Base-by-base conservation (phyloP, 164 flowering plant species). In the Vitis labrusca region DNA sequence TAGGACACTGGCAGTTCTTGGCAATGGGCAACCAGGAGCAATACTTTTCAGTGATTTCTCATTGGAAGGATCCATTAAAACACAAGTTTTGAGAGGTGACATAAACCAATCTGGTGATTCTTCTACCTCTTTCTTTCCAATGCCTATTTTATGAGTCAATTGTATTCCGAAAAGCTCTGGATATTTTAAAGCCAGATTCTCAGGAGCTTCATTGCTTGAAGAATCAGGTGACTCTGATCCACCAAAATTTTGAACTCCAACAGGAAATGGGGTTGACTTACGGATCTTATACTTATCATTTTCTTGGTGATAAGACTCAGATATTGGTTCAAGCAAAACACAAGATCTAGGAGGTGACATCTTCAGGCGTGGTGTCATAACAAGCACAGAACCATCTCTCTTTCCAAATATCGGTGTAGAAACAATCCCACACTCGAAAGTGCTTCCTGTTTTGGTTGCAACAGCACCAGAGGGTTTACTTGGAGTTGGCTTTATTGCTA, bases 31-130 rank as follows among this genome's bases (percentile, higher is more conserved):
- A 13, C 63, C 44, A 53, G 17, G 67, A 27, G 64, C 66, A 58
- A 50, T 59, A 73, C 69, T 67, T 27, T 44, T 69, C 16, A 49
- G 2, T 30, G 65, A 19, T 50, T 77, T 74, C 50, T 83, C 82
- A 47, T 77, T 72, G 0, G 86, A 68, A 3, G 88, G 97, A 72
- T 90, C 91, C 85, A 91, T 78, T 59, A 91, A 48, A 62, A 84
- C 80, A 79, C 99, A 93, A 8, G 88, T 86, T 80, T 93, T 96
- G 8, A 89, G 97, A 54, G 99, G 98, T 30, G 98, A 91, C 66
- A 84, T 67, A 7, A 74, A 75, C 91, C 90, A 91, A 59, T 81
- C 79, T 1, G 85, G 84, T 50, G 95, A 89, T 55, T 80, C 66
- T 17, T 86, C 91, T 0, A 72, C 69, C 9, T 68, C 83, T 68